Evolutionary conservation across 345 rosid species (phyloP).

Genomic region (Populus simonii): DNA sequence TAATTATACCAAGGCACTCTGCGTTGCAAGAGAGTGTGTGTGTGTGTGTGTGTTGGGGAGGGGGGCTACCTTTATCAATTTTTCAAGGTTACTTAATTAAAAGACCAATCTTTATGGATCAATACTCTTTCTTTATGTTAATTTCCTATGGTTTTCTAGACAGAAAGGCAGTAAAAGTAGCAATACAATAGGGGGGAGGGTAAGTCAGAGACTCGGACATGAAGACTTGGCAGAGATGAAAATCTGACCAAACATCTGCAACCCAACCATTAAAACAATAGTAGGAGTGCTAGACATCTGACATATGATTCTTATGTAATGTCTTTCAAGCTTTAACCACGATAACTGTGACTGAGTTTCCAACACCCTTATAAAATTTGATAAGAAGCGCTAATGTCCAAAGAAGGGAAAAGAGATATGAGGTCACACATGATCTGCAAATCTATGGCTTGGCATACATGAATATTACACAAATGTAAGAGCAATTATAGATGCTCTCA

Average conservation of each 20-base stretch:
- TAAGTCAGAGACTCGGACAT: conserved; percentile 19
- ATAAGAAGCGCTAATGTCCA: not conserved
- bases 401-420: not conserved
- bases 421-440: conserved; percentile 14
- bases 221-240: conserved; percentile 5
- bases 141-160: not conserved
- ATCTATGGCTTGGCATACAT: conserved; percentile 27
- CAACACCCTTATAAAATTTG: not conserved
- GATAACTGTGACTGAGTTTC: not conserved
- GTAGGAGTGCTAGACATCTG: conserved; percentile 12
- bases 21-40: no score
- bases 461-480: conserved; percentile 26
- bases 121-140: not conserved
- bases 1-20: not conserved
- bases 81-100: not conserved
- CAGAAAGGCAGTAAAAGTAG: conserved; percentile 26
- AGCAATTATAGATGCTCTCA: conserved; percentile 28
- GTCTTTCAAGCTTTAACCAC: conserved; percentile 21
- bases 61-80: not conserved
- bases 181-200: conserved; percentile 1
- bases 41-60: no score
- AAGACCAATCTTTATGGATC: not conserved
- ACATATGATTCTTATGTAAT: conserved; percentile 19
- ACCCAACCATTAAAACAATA: conserved; percentile 9
- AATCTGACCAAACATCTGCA: conserved; percentile 24